Evolutionary conservation across 2,329 filamentous ascomycete genomes (phyloP).

Genomic region (Aspergillus sp.): DNA sequence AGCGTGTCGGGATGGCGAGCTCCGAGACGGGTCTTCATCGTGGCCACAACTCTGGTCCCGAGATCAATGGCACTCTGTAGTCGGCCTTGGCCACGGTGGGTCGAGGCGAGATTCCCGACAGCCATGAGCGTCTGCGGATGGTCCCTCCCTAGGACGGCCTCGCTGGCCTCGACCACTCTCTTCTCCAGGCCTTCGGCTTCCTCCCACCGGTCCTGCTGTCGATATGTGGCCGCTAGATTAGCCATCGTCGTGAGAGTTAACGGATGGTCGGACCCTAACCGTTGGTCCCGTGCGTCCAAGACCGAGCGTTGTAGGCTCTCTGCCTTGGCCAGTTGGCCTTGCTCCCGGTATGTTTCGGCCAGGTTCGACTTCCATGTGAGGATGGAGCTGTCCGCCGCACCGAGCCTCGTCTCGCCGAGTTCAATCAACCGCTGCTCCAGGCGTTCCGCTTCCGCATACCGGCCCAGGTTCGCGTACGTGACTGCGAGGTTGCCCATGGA

Average conservation of each 20-base stretch:
- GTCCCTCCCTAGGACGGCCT: conserved; percentile 6
- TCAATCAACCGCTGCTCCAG: conserved; percentile 8
- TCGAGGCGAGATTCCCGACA: conserved; percentile 9
- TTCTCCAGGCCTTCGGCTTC: conserved; percentile 11
- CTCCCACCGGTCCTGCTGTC: conserved; percentile 3
- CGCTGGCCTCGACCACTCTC: conserved; percentile 5
- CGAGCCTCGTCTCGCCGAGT: background rate
- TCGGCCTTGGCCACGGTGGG: conserved; percentile 7
- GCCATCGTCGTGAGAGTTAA: conserved; percentile 7
- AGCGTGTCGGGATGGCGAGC: conserved; percentile 3
- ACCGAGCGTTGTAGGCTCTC: conserved; percentile 4
- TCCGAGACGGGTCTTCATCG: conserved; percentile 4
- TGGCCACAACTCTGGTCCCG: background rate
- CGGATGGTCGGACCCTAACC: conserved; percentile 1
- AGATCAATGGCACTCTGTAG: conserved; percentile 2
- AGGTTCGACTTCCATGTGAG: conserved; percentile 9
- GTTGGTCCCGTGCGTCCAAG: background rate
- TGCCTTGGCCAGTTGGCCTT: conserved; percentile 7
- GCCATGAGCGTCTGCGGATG: conserved; percentile 10
- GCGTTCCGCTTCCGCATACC: conserved; percentile 6
- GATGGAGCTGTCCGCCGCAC: background rate
- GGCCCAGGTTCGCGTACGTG: conserved; percentile 6
- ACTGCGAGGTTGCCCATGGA: conserved; percentile 8
- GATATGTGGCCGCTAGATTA: conserved; percentile 10
- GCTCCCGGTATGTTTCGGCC: conserved; percentile 6